These are phyloP conservation scores for Pyrus hybrid DNA, from an alignment of 331 rosid genomes.

Conservation along the genomic window DNA sequence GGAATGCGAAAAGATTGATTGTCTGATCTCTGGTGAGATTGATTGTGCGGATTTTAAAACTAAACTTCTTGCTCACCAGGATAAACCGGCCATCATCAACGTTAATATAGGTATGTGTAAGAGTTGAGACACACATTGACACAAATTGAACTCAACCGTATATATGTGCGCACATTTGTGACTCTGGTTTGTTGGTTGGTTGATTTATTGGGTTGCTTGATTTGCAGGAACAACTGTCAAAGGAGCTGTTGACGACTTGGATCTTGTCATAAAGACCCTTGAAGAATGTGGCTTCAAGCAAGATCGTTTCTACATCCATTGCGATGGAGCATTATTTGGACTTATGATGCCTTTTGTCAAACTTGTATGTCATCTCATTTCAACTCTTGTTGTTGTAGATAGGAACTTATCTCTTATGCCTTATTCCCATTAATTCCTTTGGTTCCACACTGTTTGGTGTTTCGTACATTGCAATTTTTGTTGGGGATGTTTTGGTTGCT, in stretches of 20 bases:
- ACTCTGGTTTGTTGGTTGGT: background rate
- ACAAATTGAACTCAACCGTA: background rate
- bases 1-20: too few relatives aligned
- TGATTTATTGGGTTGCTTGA: background rate
- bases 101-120: conserved; percentile 48
- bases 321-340: conserved; percentile 73
- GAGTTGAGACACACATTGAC: background rate
- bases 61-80: too few relatives aligned
- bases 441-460: background rate
- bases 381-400: background rate
- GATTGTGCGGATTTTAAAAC: too few relatives aligned
- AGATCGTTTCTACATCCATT: conserved; percentile 65
- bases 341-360: conserved; percentile 65
- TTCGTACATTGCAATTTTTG: background rate
- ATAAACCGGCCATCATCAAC: conserved; percentile 66
- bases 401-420: background rate
- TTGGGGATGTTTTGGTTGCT: background rate
- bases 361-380: conserved; percentile 25
- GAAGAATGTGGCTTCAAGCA: conserved; percentile 40
- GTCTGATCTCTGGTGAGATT: too few relatives aligned
- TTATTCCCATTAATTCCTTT: background rate
- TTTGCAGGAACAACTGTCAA: conserved; percentile 68
- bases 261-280: conserved; percentile 49
- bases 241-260: conserved; percentile 67
- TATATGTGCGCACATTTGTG: background rate